Evolutionary conservation across 768 basidiomycete species (phyloP).

Genomic region (Rhizopogon sp.): DNA sequence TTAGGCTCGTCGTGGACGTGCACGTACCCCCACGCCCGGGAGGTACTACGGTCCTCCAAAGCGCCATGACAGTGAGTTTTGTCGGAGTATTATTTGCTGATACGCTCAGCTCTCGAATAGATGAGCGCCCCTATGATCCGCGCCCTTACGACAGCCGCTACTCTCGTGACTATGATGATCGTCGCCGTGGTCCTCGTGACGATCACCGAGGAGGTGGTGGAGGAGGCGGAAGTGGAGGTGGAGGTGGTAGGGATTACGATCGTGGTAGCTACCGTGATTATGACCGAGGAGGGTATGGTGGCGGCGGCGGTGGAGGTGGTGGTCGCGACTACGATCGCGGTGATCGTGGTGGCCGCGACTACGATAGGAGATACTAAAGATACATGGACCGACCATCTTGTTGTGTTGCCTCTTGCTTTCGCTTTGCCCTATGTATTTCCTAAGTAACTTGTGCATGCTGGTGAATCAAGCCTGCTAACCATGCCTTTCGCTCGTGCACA

Average conservation of each 20-base stretch:
- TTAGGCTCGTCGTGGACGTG: conserved; percentile 85
- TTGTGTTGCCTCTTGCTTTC: background rate
- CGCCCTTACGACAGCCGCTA: conserved; percentile 90
- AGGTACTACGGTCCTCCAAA: conserved; percentile 93
- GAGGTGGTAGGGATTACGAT: conserved; percentile 20
- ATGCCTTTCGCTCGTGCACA: background rate
- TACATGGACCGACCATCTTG: background rate
- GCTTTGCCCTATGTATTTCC: background rate
- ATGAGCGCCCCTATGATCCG: conserved; percentile 86
- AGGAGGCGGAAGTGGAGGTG: conserved; percentile 25
- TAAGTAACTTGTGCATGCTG: conserved; percentile 2
- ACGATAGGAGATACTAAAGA: conserved; percentile 27
- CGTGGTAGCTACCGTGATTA: conserved; percentile 23
- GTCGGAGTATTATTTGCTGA: background rate
- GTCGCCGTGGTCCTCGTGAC: conserved; percentile 37
- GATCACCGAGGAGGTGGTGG: conserved; percentile 41
- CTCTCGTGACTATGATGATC: conserved; percentile 57
- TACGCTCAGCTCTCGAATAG: conserved; percentile 29
- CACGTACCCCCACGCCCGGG: conserved; percentile 90
- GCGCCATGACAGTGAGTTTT: conserved; percentile 53
- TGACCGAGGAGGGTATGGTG: conserved; percentile 34
- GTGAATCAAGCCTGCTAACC: background rate
- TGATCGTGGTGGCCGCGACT: conserved; percentile 23
- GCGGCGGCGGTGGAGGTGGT: conserved; percentile 40
- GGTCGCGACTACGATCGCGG: conserved; percentile 29